Percentiles rank a stretch among this genome's conserved stretches.
Conservation (phyloP, 441 rosid species). For the Pelargonium australe region DNA sequence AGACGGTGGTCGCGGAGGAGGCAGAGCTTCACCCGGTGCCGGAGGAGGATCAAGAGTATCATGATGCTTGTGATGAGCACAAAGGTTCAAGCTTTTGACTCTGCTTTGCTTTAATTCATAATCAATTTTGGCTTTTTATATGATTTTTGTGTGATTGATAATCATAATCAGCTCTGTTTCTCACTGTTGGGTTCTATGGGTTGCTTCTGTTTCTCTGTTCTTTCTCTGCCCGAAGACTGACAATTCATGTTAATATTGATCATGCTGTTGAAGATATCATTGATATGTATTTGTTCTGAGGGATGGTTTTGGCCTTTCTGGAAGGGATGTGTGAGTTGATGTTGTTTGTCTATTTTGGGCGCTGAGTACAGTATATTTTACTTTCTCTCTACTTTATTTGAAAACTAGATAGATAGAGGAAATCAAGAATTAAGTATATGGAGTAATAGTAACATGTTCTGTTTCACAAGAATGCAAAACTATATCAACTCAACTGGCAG, state of each 20-base stretch:
- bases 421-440: too few species aligned
- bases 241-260: too few species aligned
- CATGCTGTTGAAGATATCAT: too few species aligned
- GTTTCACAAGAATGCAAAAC: too few species aligned
- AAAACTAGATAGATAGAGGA: too few species aligned
- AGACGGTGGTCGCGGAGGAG: slow-evolving; percentile 9
- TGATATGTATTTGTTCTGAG: too few species aligned
- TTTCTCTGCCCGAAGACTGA: neutral
- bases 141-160: neutral
- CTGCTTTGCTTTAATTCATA: neutral
- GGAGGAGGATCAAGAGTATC: slow-evolving; percentile 46
- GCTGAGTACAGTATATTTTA: neutral
- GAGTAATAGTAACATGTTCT: too few species aligned
- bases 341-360: too few species aligned
- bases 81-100: slow-evolving; percentile 16
- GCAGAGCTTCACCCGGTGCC: slow-evolving; percentile 27
- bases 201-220: neutral
- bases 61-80: slow-evolving; percentile 34
- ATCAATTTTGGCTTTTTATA: neutral
- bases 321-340: too few species aligned
- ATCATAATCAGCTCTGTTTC: too few species aligned
- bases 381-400: neutral
- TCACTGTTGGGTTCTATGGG: neutral
- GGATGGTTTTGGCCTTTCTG: too few species aligned
- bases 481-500: too few species aligned